Evolutionary conservation across 2,329 filamentous ascomycete species (phyloP).

Genomic region (Hyphodiscus sp.): DNA sequence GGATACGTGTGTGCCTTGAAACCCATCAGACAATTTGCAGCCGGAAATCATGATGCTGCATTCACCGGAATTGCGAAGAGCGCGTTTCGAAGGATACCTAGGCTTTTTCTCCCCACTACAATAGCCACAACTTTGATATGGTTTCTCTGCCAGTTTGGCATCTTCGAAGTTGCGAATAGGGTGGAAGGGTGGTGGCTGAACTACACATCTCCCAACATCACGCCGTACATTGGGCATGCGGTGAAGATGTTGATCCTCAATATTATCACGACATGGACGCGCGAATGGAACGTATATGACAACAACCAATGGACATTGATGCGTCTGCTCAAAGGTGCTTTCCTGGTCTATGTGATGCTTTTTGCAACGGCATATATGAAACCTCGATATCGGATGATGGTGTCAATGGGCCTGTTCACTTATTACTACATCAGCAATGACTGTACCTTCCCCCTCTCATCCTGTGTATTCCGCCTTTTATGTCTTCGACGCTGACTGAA

Average conservation of each 20-base stretch:
- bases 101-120: constrained; percentile 51
- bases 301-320: constrained; percentile 53
- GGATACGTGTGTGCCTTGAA: constrained; percentile 59
- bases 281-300: constrained; percentile 45
- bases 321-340: constrained; percentile 47
- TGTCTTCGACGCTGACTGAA: constrained; percentile 10
- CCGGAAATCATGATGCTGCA: constrained; percentile 47
- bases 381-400: constrained; percentile 42
- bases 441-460: constrained; percentile 14
- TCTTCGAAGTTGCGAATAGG: constrained; percentile 47
- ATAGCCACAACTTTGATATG: constrained; percentile 49
- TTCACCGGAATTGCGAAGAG: constrained; percentile 49
- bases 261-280: constrained; percentile 45
- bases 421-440: constrained; percentile 37
- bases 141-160: constrained; percentile 48
- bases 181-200: constrained; percentile 55
- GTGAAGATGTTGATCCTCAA: constrained; percentile 39
- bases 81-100: constrained; percentile 50
- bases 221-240: constrained; percentile 35
- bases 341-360: constrained; percentile 48
- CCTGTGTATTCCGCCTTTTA: neutral
- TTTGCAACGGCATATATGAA: constrained; percentile 44
- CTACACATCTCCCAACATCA: constrained; percentile 40
- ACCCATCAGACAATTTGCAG: constrained; percentile 47
- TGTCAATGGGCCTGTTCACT: constrained; percentile 40